Evolutionary conservation across 2,329 filamentous ascomycete genomes (phyloP).

Genomic region (Penicillium sp.): DNA sequence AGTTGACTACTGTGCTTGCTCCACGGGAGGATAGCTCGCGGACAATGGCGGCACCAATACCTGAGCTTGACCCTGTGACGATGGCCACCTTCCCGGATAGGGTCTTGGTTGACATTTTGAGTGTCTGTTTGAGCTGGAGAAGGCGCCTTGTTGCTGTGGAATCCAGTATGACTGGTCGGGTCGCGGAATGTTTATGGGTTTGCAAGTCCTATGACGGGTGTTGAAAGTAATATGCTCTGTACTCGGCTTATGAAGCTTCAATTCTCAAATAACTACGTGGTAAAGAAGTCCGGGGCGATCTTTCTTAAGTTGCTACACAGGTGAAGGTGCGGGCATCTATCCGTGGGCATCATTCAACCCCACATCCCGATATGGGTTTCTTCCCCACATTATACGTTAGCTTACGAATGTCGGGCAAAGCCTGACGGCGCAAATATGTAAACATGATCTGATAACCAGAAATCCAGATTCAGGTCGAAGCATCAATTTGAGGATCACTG

Average conservation of each 20-base stretch:
- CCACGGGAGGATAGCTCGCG: constrained; percentile 47
- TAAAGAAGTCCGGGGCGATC: neutral
- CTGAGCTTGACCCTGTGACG: constrained; percentile 25
- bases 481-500: too few species aligned
- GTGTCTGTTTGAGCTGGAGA: neutral
- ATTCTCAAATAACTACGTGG: neutral
- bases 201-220: neutral
- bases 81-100: constrained; percentile 23
- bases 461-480: neutral
- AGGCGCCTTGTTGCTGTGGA: neutral
- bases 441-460: neutral
- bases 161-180: neutral
- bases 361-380: neutral
- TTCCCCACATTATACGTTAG: neutral
- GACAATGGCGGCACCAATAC: constrained; percentile 26
- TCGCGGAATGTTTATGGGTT: neutral
- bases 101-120: constrained; percentile 9
- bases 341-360: neutral
- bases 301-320: neutral
- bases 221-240: neutral
- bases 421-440: neutral
- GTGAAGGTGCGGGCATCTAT: neutral
- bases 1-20: constrained; percentile 52
- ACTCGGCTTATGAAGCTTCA: neutral
- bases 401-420: neutral